phyloP scores from a whole-genome alignment of 768 basidiomycete genomes.

The Tricholoma flavovirens region DNA sequence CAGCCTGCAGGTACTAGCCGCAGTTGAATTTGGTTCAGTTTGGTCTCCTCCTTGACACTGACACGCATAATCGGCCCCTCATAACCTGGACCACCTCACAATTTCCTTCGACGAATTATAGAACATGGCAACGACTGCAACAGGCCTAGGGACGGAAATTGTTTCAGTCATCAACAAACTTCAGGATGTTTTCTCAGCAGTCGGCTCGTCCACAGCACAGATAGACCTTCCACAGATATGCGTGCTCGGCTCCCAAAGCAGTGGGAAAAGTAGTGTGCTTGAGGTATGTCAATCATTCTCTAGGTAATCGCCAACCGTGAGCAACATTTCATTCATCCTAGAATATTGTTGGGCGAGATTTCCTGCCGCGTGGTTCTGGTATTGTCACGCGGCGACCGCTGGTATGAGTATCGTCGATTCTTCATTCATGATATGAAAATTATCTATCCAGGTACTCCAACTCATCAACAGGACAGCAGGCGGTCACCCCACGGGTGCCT shows the following conservation, averaged over 20 bases:
- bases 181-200: constrained; percentile 84
- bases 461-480: constrained; percentile 79
- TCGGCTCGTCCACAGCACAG: constrained; percentile 69
- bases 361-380: constrained; percentile 96
- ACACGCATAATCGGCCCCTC: constrained; percentile 9
- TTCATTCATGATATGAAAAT: constrained; percentile 3
- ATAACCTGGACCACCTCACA: constrained; percentile 7
- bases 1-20: not conserved
- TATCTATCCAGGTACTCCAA: constrained; percentile 69
- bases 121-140: constrained; percentile 48
- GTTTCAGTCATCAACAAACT: constrained; percentile 82
- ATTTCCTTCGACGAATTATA: constrained; percentile 9
- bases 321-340: constrained; percentile 24
- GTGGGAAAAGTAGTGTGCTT: constrained; percentile 89
- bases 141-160: constrained; percentile 77
- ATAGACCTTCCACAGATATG: constrained; percentile 93
- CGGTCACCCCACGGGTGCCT: constrained; percentile 24
- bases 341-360: constrained; percentile 98
- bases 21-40: constrained; percentile 15
- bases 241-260: constrained; percentile 87
- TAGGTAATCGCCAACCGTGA: not conserved
- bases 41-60: constrained; percentile 11
- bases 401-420: constrained; percentile 39
- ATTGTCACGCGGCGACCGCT: constrained; percentile 97
- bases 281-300: constrained; percentile 48